Base-by-base conservation (phyloP, 129 eudicot species). In the Sambucus nigra region DNA sequence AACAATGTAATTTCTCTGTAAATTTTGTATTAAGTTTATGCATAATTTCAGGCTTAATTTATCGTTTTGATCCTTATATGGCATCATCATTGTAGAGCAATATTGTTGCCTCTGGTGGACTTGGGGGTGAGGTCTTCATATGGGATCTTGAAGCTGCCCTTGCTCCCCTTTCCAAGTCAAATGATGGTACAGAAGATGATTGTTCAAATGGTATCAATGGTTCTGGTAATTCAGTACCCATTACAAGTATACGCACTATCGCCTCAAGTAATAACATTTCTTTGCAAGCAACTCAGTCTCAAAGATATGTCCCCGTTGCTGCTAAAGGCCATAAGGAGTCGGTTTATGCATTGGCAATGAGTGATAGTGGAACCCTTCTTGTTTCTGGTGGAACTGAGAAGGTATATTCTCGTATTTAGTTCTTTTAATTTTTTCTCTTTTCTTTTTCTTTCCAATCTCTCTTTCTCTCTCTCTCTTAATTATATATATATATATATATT, bases 341-440 rank as follows among this genome's bases (percentile, higher is more conserved):
- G 16, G 99, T 91, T 50, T 86, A 91, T 71, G 99, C 99, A 52
- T 82, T 91, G 61, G 95, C 95, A 38, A 91, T 76, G 83, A 85
- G 79, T 68, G 95, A 86, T 45, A 80, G 76, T 23, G 99, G 99
- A 63, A 82, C 71, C 38, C 88, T 91, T 74, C 89, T 91, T 50
- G 99, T 91, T 69, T 91, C 99, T 74, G 99, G 99, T 72, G 99
- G 99, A 76, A 91, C 94, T 33, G 95, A 91, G 74, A 91, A 86
- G 89, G 99, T 91, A 62, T 31, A 58, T 32, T 31, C 29, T 55
- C 51, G 24, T 64, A 18, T 32, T 51, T 60, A 23, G 53, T 25
- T 44, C 59, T 22, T 31, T 51, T 65, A 23, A 32, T 63, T 20
- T 28, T 51, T 61, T 33, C 16, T 60, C 8, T 5, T 31, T 52